These are phyloP conservation scores for Pseudocercospora pini-densiflorae DNA, from an alignment of 2,329 filamentous ascomycete species.

Conservation along the genomic window DNA sequence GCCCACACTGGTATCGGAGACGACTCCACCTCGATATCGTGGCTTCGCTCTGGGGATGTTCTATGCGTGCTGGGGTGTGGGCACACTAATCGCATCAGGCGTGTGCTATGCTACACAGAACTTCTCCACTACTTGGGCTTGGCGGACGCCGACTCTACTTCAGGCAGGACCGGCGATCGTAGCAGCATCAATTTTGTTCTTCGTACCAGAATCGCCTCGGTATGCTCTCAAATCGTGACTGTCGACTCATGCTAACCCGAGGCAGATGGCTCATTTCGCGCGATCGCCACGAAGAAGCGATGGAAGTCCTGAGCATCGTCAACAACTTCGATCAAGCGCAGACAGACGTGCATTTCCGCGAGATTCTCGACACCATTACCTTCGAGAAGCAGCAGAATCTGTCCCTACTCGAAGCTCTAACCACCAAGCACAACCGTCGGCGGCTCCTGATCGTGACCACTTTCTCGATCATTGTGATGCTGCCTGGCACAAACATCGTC, in stretches of 20 bases:
- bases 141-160: conserved; percentile 1
- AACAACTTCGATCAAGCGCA: conserved; percentile 3
- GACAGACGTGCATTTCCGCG: conserved; percentile 7
- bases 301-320: conserved; percentile 4
- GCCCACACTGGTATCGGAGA: conserved; percentile 6
- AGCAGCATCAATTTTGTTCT: not conserved
- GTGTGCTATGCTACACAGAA: conserved; percentile 2
- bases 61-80: conserved; percentile 11
- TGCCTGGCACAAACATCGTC: conserved; percentile 10
- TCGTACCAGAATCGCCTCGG: conserved; percentile 7
- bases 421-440: not conserved
- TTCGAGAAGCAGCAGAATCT: conserved; percentile 7
- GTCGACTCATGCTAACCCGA: not conserved
- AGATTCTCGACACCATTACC: conserved; percentile 11
- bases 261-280: not conserved
- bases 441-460: conserved; percentile 6
- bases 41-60: conserved; percentile 10
- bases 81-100: conserved; percentile 4
- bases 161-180: not conserved
- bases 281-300: not conserved
- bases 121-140: not conserved
- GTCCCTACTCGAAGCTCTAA: not conserved
- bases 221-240: not conserved
- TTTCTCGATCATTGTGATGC: conserved; percentile 10
- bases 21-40: conserved; percentile 1